Evolutionary conservation across 129 eudicot genomes (phyloP), one percentile per base, ranked within the genome.

Genomic region (Gnaphalium uliginosum): DNA sequence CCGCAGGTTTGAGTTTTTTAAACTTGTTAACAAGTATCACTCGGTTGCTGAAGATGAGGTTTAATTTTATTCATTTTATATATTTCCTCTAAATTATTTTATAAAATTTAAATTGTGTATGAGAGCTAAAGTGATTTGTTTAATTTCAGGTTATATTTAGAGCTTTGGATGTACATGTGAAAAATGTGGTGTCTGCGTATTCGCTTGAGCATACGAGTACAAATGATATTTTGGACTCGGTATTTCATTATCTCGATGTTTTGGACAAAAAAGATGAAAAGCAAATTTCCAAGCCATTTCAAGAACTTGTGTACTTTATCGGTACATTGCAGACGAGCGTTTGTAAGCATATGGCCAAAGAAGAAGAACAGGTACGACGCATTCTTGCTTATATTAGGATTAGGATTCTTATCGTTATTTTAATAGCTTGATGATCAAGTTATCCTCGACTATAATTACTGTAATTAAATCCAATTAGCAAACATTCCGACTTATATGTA

Each of bases 41-140:
- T 89, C 88, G 23, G 90, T 84, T 19, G 92, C 96, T 30, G 99
- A 95, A 83, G 99, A 91, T 68, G 97, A 95, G 99, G 99, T 92
- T 72, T 46, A 46, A 14, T 13, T 13, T 46, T 46, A 46, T 13
- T 43, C 51, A 43, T 43, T 43, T 13, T 3, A n/a, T n/a, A n/a
- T n/a, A 13, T 46, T 46, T 46, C 18, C n/a, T 14, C 5, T 11
- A 46, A 46, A 46, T 3, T 46, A 13, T 13, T 46, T 2, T 46
- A 39, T 9, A 8, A 37, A 8, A 43, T 43, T 39, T 39, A 2
- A 10, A 9, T 33, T 46, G 18, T 46, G 53, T 14, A 13, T 46
- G 53, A 13, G 53, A 13, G 53, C 18, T 46, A 46, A 46, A 14
- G 21, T 30, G 7, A 29, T 23, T 39, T 78, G 50, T 56, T 14